These are phyloP conservation scores for Chlamydomonas applanata DNA, from an alignment of 139 green algal genomes.

Conservation along the genomic window DNA sequence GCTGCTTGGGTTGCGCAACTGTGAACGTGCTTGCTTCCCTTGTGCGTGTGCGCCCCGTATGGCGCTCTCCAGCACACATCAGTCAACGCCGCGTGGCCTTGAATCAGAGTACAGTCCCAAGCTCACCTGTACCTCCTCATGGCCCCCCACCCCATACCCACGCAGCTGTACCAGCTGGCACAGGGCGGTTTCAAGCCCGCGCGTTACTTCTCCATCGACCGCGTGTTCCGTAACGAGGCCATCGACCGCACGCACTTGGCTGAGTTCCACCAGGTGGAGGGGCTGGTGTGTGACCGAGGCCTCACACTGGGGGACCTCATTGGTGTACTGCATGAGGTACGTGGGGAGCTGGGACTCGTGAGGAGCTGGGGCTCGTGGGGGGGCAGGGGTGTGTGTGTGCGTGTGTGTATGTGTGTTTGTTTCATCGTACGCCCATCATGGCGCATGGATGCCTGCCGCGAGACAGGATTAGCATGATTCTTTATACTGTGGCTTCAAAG, in stretches of 20 bases:
- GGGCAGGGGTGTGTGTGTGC: neutral
- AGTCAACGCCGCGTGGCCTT: too few relatives aligned
- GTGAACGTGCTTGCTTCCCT: neutral
- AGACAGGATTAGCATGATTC: too few relatives aligned
- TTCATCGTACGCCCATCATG: too few relatives aligned
- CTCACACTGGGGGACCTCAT: conserved; percentile 94
- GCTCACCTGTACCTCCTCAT: neutral
- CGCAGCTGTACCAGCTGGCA: conserved; percentile 65
- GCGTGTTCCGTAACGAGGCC: conserved; percentile 99
- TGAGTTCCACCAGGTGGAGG: conserved; percentile 96
- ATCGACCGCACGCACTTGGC: conserved; percentile 97
- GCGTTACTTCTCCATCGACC: conserved; percentile 81
- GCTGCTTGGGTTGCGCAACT: neutral
- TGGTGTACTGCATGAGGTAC: conserved; percentile 50
- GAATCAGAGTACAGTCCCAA: too few relatives aligned
- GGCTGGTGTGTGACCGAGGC: conserved; percentile 81
- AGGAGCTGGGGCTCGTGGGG: neutral
- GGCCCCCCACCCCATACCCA: neutral
- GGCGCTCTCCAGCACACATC: too few relatives aligned
- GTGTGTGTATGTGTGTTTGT: too few relatives aligned
- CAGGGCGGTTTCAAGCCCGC: conserved; percentile 49
- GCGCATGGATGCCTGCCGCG: too few relatives aligned
- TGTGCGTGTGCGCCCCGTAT: too few relatives aligned
- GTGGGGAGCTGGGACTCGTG: neutral
- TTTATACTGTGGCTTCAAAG: too few relatives aligned